Evolutionary conservation across 2,329 filamentous ascomycete genomes (phyloP), one percentile per base, ranked within the genome.

Genomic region (Rugonectria rugulosa): DNA sequence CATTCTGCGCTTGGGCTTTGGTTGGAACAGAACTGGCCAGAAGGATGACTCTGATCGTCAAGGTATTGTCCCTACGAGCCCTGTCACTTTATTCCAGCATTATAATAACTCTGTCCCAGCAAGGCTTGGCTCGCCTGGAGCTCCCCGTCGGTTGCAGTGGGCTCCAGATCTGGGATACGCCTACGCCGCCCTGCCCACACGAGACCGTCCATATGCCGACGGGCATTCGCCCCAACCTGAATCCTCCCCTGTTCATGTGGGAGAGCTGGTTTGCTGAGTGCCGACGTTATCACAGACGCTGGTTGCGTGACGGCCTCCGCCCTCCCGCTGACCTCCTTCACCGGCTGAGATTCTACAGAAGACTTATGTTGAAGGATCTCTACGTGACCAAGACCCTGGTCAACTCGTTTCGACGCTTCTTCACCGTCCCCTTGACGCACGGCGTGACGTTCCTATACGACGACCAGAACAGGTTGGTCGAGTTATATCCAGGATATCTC

Each of bases 81-180:
- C n/a, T 12, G 26, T 29, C 7, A 7, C 12, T 12, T 29, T 29
- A 29, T 12, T 12, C 26, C 7, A 29, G 7, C 26, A 5, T 4
- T 2, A 15, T 17, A 40, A 21, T 53, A 14, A 45, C 34, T 9
- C 3, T 12, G 14, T 14, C 5, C 15, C 6, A 53, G 49, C 21
- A 29, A 26, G 49, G 36, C 34, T 11, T 53, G 6, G 40, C 31
- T 1, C 49, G 49, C n/a, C 5, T 53, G 17, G 32, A 21, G 5
- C 17, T 45, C 2, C 24, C 40, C 7, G 14, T 11, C 10, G 19
- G 20, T 15, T 17, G 36, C 29, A 31, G 20, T 9, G 37, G 27
- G 3, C 17, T 54, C 3, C 43, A 48, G 17, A 17, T 36, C 26
- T 54, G 51, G 51, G 51, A 54, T 20, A 54, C 43, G 4, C 51